Percentiles rank a stretch among this genome's conserved stretches.
Evolutionary conservation across 148 eudicot species (phyloP).

Genomic region (Rhododendron williamsianum): DNA sequence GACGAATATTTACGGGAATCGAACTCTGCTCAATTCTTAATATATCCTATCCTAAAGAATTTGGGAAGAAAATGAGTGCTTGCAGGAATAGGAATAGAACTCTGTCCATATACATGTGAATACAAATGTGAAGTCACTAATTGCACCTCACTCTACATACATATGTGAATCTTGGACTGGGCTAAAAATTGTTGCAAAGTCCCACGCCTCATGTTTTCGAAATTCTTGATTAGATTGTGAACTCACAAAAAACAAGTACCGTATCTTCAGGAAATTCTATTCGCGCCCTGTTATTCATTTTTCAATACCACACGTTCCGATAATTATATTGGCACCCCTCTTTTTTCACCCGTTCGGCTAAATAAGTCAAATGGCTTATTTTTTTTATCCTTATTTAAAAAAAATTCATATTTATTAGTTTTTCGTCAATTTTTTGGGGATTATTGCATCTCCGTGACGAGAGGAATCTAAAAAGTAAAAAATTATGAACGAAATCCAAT

Average conservation of each 20-base stretch:
- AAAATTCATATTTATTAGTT: too few species aligned
- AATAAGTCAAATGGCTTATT: too few species aligned
- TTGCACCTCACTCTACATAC: too few species aligned
- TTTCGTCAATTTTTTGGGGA: too few species aligned
- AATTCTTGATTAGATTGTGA: background rate
- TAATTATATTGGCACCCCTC: background rate
- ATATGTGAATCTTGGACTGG: background rate
- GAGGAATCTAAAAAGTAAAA: too few species aligned
- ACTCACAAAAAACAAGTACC: background rate
- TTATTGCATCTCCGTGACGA: too few species aligned
- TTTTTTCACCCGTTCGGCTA: too few species aligned
- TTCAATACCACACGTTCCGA: background rate
- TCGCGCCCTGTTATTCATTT: background rate
- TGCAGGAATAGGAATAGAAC: fast-evolving
- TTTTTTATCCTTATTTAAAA: too few species aligned
- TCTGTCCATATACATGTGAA: too few species aligned
- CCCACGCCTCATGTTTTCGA: background rate
- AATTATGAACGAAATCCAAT: too few species aligned
- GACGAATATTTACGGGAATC: fast-evolving
- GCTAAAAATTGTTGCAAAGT: background rate
- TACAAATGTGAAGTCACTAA: fast-evolving
- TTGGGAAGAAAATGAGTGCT: fast-evolving
- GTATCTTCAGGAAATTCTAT: background rate
- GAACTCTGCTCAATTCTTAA: fast-evolving
- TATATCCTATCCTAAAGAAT: fast-evolving